Base-by-base conservation (phyloP, 129 eudicot genomes). In the Escallonia rubra region DNA sequence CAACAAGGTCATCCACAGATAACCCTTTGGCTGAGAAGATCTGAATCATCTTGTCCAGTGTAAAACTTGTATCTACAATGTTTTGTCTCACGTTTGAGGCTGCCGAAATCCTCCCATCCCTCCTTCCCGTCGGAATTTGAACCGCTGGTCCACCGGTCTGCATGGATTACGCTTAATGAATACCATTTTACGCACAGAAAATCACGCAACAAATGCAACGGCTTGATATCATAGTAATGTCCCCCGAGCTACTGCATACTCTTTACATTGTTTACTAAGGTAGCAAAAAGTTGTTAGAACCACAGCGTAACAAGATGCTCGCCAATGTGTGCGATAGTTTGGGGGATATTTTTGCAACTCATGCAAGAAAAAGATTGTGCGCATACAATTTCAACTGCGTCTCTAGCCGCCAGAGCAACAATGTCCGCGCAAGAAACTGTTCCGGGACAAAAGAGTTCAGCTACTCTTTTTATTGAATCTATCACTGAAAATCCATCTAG, bases 401-500 rank as follows among this genome's bases (percentile, higher is more conserved):
- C 88, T 69, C 88, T 61, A 39, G 88, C 88, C 50, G 88, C 88
- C 66, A 83, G 62, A 63, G 71, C 82, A 43, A 83, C 66, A 16
- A 79, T 66, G 59, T 83, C 88, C 45, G 88, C 84, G 64, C 88
- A 83, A 54, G 88, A 83, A 68, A 83, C 88, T 40, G 64, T 75
- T 40, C 43, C 69, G 0, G 88, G 88, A 43, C 88, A 83, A 43
- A 83, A 83, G 4, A 69, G 52, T 67, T 83, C 88, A 2, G 79
- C 64, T 43, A 57, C 63, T 47, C 81, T 75, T 57, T 83, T 83
- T 4, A 75, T 85, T 2, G 82, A 43, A 34, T 83, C 85, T 23
- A 83, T 76, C 46, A 79, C 88, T 44, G 70, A 23, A 54, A 83
- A 83, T 64, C 85, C 88, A 41, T 80, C 85, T 0, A 83, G 74